These are phyloP conservation scores for Barbarea vulgaris DNA, from an alignment of 345 rosid species.

Conservation along the genomic window DNA sequence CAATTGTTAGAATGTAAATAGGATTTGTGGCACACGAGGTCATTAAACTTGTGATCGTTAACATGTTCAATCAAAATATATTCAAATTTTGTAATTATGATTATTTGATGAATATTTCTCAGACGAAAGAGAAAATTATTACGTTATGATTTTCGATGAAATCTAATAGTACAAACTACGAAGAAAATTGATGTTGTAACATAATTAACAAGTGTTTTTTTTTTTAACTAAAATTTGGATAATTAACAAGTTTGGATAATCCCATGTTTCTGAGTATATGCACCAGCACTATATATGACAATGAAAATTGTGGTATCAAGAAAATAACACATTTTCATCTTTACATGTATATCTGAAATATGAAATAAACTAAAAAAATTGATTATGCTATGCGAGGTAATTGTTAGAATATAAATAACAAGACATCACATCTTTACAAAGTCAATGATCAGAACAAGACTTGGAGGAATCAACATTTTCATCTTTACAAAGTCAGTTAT, in stretches of 20 bases:
- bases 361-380: too few species aligned
- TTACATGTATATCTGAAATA: neutral
- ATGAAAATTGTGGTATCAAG: neutral
- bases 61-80: neutral
- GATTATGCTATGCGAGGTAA: too few species aligned
- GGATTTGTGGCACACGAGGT: conserved; percentile 1
- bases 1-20: conserved; percentile 15
- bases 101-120: neutral
- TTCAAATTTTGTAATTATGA: conserved; percentile 5
- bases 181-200: neutral
- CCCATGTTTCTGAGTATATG: neutral
- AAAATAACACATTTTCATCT: neutral
- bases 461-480: neutral
- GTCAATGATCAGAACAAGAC: too few species aligned
- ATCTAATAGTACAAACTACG: neutral
- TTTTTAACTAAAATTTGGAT: too few species aligned
- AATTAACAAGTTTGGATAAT: neutral
- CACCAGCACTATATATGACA: neutral
- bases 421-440: too few species aligned
- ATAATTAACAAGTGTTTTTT: neutral
- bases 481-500: conserved; percentile 30
- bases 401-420: too few species aligned
- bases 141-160: neutral
- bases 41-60: neutral
- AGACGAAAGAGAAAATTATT: neutral